Evolutionary conservation across 2,329 filamentous ascomycete species (phyloP).

Genomic region (Chaetomium strumarium): DNA sequence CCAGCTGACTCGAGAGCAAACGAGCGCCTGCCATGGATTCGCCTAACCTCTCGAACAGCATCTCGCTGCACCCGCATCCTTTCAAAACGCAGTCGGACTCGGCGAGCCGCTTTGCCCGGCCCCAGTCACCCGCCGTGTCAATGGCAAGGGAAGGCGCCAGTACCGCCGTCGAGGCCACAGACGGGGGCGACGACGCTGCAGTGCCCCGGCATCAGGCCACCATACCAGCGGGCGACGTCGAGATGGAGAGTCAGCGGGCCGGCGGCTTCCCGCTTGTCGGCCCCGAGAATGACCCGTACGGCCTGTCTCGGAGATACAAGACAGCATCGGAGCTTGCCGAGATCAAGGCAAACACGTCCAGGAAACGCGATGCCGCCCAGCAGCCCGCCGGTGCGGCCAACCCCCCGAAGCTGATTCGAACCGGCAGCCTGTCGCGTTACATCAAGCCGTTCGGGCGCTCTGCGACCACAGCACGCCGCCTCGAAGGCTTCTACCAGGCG

Average conservation of each 20-base stretch:
- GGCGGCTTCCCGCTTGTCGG: conserved; percentile 52
- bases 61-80: conserved; percentile 28
- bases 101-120: conserved; percentile 14
- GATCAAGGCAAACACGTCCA: conserved; percentile 74
- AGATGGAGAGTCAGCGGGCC: conserved; percentile 47
- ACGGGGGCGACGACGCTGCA: conserved; percentile 18
- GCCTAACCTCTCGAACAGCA: conserved; percentile 29
- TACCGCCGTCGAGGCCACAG: conserved; percentile 22
- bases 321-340: conserved; percentile 66
- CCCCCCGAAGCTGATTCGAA: conserved; percentile 8
- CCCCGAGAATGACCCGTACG: conserved; percentile 70
- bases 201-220: conserved; percentile 19
- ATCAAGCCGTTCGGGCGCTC: conserved; percentile 30
- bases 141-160: conserved; percentile 18
- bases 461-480: conserved; percentile 29
- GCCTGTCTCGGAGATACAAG: conserved; percentile 72
- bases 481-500: conserved; percentile 78
- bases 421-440: conserved; percentile 24
- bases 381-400: neutral
- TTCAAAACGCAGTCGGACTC: conserved; percentile 25
- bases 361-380: conserved; percentile 55
- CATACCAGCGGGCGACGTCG: conserved; percentile 37
- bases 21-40: conserved; percentile 24
- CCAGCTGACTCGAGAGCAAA: neutral
- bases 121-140: conserved; percentile 7